Conservation (phyloP, 768 basidiomycete species). For the Ephemerocybe angulata region DNA sequence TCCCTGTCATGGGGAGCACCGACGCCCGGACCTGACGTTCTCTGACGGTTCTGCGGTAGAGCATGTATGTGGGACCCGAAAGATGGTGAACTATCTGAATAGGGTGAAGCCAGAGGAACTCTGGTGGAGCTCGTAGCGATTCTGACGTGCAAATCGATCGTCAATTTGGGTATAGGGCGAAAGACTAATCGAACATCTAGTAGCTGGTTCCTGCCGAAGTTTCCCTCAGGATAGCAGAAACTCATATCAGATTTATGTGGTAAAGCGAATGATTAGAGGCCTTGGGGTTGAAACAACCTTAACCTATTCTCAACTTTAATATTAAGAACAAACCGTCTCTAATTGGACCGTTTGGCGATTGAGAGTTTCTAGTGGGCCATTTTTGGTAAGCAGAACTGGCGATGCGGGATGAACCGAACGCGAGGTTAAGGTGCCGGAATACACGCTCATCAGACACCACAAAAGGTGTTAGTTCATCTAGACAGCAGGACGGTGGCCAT, state of each 20-base stretch:
- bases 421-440: slow-evolving; percentile 77
- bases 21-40: slow-evolving; percentile 70
- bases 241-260: slow-evolving; percentile 59
- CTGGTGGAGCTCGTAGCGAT: slow-evolving; percentile 85
- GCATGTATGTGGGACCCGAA: slow-evolving; percentile 85
- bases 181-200: slow-evolving; percentile 95
- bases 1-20: too few species aligned
- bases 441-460: slow-evolving; percentile 83
- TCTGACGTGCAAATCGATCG: slow-evolving; percentile 96
- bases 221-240: slow-evolving; percentile 66
- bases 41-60: slow-evolving; percentile 74
- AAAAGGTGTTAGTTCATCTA: slow-evolving; percentile 84
- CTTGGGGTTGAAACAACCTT: slow-evolving; percentile 87
- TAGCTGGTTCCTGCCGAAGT: slow-evolving; percentile 92
- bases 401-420: slow-evolving; percentile 69
- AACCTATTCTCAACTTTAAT: slow-evolving; percentile 81
- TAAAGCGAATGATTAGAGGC: slow-evolving; percentile 91
- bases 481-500: slow-evolving; percentile 87
- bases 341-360: slow-evolving; percentile 77
- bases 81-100: slow-evolving; percentile 90
- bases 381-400: slow-evolving; percentile 71
- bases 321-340: slow-evolving; percentile 83
- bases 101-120: slow-evolving; percentile 94
- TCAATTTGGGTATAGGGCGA: slow-evolving; percentile 94
- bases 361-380: slow-evolving; percentile 80